Evolutionary conservation across 768 basidiomycete genomes (phyloP).

Genomic region (Candolleomyces efflorescens): DNA sequence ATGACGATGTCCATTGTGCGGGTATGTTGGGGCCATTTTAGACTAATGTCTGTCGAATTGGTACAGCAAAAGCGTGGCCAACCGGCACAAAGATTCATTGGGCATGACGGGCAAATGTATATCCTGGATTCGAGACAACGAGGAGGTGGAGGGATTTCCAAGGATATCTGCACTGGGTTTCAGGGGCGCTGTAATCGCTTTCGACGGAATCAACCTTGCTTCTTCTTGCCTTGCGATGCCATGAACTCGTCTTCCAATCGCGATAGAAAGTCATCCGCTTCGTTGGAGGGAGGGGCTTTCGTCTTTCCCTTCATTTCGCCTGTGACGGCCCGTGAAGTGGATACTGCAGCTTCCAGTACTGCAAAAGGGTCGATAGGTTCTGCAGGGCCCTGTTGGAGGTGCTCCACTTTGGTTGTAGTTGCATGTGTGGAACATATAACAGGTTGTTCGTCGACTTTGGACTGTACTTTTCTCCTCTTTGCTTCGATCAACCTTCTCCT

Average conservation of each 20-base stretch:
- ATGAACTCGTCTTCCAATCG: slow-evolving; percentile 62
- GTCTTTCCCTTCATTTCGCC: slow-evolving; percentile 13
- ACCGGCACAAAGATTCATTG: no score
- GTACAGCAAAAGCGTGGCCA: no score
- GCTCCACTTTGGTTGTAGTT: neutral
- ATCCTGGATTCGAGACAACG: no score
- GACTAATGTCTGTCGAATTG: no score
- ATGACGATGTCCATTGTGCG: slow-evolving; percentile 28
- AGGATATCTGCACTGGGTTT: no score
- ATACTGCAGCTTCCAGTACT: slow-evolving; percentile 36
- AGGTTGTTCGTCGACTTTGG: slow-evolving; percentile 10
- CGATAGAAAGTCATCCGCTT: slow-evolving; percentile 65
- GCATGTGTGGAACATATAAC: neutral
- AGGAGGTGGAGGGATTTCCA: no score
- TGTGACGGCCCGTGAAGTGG: slow-evolving; percentile 18
- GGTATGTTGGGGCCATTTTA: neutral
- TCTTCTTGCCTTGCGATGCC: slow-evolving; percentile 16
- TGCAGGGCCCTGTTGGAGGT: neutral
- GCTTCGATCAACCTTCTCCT: slow-evolving; percentile 58
- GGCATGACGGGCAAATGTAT: no score
- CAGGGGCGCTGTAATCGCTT: slow-evolving; percentile 23
- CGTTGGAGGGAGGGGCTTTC: slow-evolving; percentile 17
- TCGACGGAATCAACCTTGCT: slow-evolving; percentile 17
- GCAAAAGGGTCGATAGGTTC: slow-evolving; percentile 45
- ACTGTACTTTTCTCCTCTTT: slow-evolving; percentile 55